Evolutionary conservation across 352 stramenopile species (phyloP).

Genomic region (Globisporangium echinulatum): DNA sequence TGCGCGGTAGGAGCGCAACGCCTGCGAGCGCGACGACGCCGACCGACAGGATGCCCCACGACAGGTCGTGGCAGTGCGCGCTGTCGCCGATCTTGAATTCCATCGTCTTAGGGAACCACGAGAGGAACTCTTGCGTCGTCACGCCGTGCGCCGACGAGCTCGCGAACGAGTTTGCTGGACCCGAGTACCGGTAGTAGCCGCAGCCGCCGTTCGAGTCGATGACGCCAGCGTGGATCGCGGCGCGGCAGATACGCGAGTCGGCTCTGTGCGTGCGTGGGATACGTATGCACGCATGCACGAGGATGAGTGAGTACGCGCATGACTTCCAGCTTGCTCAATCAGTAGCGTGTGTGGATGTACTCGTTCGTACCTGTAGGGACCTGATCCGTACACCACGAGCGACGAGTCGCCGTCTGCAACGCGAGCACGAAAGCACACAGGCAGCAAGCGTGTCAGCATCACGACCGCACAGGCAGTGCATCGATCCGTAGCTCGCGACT

Average conservation of each 20-base stretch:
- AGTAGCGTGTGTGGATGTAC: neutral
- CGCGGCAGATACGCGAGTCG: constrained; percentile 76
- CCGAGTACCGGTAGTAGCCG: constrained; percentile 16
- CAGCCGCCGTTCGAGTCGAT: constrained; percentile 65
- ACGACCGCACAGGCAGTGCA: neutral
- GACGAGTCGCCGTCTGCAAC: constrained; percentile 50
- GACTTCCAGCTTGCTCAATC: neutral
- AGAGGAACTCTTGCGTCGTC: constrained; percentile 34
- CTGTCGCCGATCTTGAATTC: constrained; percentile 57
- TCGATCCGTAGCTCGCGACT: neutral
- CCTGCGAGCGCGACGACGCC: constrained; percentile 32
- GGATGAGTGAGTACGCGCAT: no score
- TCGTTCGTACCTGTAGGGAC: constrained; percentile 43
- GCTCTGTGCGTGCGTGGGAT: constrained; percentile 20
- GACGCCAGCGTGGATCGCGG: constrained; percentile 70
- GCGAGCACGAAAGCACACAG: neutral
- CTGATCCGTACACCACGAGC: constrained; percentile 61
- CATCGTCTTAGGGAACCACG: constrained; percentile 82
- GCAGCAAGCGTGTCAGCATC: neutral
- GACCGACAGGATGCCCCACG: constrained; percentile 56
- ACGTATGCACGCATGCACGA: no score
- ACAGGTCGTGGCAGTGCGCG: constrained; percentile 59
- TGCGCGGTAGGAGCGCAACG: constrained; percentile 41
- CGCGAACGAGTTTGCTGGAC: constrained; percentile 32
- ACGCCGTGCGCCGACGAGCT: constrained; percentile 47